Evolutionary conservation across 108 stramenopile species (phyloP).

Genomic region (Schizochytrium sp.): DNA sequence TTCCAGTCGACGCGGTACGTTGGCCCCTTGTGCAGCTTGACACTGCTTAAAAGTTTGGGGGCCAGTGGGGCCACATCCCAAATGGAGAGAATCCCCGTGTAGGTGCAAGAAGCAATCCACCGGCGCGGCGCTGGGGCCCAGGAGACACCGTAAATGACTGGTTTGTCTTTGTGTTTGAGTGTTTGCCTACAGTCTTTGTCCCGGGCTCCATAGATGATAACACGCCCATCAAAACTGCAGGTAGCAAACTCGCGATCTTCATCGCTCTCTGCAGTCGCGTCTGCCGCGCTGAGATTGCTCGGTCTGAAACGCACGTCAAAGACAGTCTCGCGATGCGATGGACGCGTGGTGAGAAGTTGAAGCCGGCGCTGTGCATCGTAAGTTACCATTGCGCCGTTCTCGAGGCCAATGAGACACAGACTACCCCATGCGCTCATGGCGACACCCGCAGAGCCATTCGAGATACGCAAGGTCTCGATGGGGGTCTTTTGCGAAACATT

Average conservation of each 20-base stretch:
- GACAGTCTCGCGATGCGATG: not conserved
- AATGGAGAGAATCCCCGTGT: not conserved
- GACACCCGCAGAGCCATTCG: not conserved
- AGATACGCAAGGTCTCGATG: not conserved
- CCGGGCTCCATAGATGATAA: not conserved
- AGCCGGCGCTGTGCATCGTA: not conserved
- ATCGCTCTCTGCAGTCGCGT: not conserved
- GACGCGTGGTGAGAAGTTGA: not conserved
- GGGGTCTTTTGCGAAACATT: not conserved
- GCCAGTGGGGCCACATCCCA: not conserved
- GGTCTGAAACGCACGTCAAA: conserved; percentile 1
- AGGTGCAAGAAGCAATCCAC: not conserved
- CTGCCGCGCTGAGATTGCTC: not conserved
- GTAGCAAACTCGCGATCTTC: not conserved
- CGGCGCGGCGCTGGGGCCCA: not conserved
- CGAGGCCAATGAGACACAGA: not conserved
- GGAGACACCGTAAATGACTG: not conserved
- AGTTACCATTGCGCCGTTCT: not conserved
- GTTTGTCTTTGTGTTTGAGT: not conserved
- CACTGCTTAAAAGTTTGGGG: not conserved
- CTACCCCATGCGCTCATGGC: not conserved
- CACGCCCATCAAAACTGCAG: not conserved
- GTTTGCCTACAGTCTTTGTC: not conserved
- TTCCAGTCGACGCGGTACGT: not conserved
- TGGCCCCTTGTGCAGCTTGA: not conserved